Percentiles rank a stretch among this genome's conserved stretches.
Evolutionary conservation across 192 early-diverging fungal species (phyloP).

Genomic region (Coemansia sp.): DNA sequence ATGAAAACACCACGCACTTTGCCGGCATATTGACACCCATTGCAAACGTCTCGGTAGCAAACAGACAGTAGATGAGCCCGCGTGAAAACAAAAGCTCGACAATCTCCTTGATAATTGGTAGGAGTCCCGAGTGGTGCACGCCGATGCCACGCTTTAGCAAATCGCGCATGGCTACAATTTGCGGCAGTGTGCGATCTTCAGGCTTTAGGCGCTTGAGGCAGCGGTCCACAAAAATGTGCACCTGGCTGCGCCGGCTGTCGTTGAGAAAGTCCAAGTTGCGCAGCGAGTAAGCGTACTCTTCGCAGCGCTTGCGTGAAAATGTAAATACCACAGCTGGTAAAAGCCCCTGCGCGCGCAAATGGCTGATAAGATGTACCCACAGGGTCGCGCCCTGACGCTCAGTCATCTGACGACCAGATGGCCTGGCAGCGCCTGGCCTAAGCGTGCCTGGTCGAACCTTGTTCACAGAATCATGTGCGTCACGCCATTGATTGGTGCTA

Average conservation of each 20-base stretch:
- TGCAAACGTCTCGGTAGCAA: constrained; percentile 99
- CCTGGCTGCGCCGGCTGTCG: constrained; percentile 77
- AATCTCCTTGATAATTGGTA: constrained; percentile 98
- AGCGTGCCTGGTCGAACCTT: constrained; percentile 43
- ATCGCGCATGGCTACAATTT: constrained; percentile 81
- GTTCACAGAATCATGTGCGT: constrained; percentile 69
- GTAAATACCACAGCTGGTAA: constrained; percentile 92
- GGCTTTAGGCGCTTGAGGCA: constrained; percentile 80
- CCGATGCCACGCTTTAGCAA: constrained; percentile 89
- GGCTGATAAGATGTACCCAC: constrained; percentile 77
- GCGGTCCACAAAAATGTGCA: constrained; percentile 85
- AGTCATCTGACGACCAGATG: constrained; percentile 37
- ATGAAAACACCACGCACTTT: constrained; percentile 89
- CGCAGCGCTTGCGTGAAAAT: constrained; percentile 94
- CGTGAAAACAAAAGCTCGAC: constrained; percentile 94
- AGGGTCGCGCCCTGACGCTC: constrained; percentile 68
- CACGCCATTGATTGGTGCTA: constrained; percentile 60
- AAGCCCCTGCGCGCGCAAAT: constrained; percentile 72
- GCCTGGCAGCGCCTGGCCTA: constrained; percentile 22
- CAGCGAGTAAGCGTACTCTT: constrained; percentile 81
- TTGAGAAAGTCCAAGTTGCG: constrained; percentile 79
- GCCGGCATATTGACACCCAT: constrained; percentile 99
- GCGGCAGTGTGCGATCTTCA: constrained; percentile 83
- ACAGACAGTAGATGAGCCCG: constrained; percentile 87
- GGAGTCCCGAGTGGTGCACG: constrained; percentile 94